Base-by-base conservation (phyloP, 208 protist species). In the Vickermania ingenoplastis region DNA sequence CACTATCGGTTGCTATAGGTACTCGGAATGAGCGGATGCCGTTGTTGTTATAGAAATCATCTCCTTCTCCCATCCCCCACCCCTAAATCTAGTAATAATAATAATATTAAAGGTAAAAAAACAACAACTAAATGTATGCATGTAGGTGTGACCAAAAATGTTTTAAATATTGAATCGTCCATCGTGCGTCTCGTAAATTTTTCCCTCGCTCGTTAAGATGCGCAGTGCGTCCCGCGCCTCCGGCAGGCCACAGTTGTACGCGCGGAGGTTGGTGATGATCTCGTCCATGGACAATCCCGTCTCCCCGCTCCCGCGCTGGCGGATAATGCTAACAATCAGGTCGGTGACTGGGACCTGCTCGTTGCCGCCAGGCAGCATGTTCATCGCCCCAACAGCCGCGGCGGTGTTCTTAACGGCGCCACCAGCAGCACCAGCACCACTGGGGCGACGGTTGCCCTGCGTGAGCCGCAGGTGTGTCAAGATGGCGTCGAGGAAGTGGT, bases 381-480 rank as follows among this genome's bases (percentile, higher is more conserved):
- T 91, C 59, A 85, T 75, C 23, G 70, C 57, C 0, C 78, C 87
- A 1, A 89, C 61, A 2, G 79, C 75, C 0, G 68, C 62, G 2
- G 78, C 74, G 17, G 72, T 80, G 73, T 94, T 90, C 59, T 64
- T 64, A 51, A 89, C 63, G 11, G 59, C 54, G 21, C 72, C 71
- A 23, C 59, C 66, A 3, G 67, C 61, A 29, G 21, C 53, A 2
- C 29, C 61, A 14, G 31, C 54, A 11, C 55, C 57, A 23, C 31
- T 65, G n/a, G 62, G 57, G 22, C 74, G 79, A 48, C 66, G 61
- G 63, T 81, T 77, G 31, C 87, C 87, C 31, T 72, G 64, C 29
- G 81, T 88, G 5, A 95, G 75, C 2, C 88, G 88, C 22, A 95
- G 77, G 64, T 95, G 88, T 5, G 85, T 91, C 13, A 95, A 79